Evolutionary conservation across 129 eudicot genomes (phyloP), one percentile per base, ranked within the genome.

Genomic region (Tagetes erecta): DNA sequence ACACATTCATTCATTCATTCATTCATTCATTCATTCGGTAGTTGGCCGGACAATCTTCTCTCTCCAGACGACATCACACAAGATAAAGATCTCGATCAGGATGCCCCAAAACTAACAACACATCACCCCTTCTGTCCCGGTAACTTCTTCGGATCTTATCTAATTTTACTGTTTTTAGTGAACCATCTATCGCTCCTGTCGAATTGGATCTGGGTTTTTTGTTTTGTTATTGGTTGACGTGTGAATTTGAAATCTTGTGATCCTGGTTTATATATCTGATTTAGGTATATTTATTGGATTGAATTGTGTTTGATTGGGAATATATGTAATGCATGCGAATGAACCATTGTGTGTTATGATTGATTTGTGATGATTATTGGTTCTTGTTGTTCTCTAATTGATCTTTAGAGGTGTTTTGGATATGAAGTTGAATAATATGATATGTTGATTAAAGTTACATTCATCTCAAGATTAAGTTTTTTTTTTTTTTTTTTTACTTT

Each of bases 131-230:
- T 62, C 82, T 55, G 59, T 68, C 67, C 82, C 45, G 70, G 84
- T 84, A 76, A 66, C 20, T 36, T 59, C 38, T 64, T 70, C 34
- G 46, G 78, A 45, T 64, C 56, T 56, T 8, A 47, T 20, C 40
- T 40, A 41, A 68, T 55, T 39, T 42, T 11, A 31, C 60, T 20
- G 36, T 76, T 66, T 67, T 11, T 27, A 53, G 20, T 6, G 33
- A 64, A 64, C 50, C 55, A 8, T 47, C 27, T 20, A 20, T 20
- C 27, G 27, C 8, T 37, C 27, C 2, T 58, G 62, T 33, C 59
- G 60, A 74, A 80, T 62, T 55, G 65, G 80, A 80, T 80, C 80
- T 76, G 75, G 79, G 41, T 59, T 74, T 77, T 67, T 31, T 42
- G 63, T 51, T 34, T 64, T 81, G 42, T 76, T 53, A 51, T 20